Conservation (phyloP, 805 yeast species). For the Barnettozyma californica region DNA sequence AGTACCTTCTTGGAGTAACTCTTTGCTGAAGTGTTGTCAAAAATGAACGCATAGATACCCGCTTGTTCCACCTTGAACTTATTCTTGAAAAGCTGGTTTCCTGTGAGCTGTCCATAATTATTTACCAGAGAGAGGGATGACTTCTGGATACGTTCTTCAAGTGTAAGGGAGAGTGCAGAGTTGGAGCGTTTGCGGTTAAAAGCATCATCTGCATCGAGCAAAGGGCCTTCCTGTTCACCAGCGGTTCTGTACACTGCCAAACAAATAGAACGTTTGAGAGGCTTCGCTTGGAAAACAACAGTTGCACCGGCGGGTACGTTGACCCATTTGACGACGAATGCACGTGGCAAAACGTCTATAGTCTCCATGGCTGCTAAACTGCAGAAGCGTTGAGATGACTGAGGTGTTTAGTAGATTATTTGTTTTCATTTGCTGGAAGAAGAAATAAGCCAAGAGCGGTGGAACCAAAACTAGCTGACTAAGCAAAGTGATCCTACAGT, state of each 20-base stretch:
- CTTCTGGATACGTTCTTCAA: conserved; percentile 54
- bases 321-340: conserved; percentile 90
- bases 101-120: conserved; percentile 52
- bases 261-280: conserved; percentile 58
- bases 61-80: conserved; percentile 51
- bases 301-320: conserved; percentile 61
- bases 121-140: conserved; percentile 46
- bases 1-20: conserved; percentile 76
- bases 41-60: conserved; percentile 80
- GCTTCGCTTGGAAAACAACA: conserved; percentile 78
- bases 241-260: conserved; percentile 29
- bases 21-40: conserved; percentile 88
- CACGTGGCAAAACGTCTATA: conserved; percentile 83
- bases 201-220: neutral
- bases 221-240: neutral
- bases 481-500: neutral
- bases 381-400: neutral
- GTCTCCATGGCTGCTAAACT: conserved; percentile 60
- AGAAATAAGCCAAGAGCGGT: neutral
- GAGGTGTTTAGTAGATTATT: neutral
- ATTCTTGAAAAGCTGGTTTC: conserved; percentile 61
- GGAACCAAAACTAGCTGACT: too few relatives aligned
- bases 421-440: neutral
- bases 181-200: conserved; percentile 31
- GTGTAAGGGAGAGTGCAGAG: conserved; percentile 33